Evolutionary conservation across 257 asterid species (phyloP).

Genomic region (Ajuga chamaepitys): DNA sequence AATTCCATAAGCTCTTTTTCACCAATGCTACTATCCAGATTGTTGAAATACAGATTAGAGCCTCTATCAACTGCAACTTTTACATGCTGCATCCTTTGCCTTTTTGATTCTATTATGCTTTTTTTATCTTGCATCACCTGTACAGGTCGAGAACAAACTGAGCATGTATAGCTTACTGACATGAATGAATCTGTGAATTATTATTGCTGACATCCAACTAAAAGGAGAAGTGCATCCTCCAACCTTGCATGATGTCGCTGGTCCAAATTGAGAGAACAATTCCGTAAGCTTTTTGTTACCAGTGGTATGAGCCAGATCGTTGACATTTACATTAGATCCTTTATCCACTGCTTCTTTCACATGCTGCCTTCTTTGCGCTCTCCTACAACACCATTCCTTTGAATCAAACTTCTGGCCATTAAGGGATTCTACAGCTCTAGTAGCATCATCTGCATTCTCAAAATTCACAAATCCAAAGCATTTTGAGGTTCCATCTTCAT

Average conservation of each 20-base stretch:
- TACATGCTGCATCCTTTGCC: conserved; percentile 57
- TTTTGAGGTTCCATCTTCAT: conserved; percentile 61
- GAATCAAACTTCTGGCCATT: conserved; percentile 52
- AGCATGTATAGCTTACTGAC: not conserved
- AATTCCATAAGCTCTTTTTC: conserved; percentile 75
- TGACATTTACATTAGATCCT: conserved; percentile 58
- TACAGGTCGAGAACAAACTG: not conserved
- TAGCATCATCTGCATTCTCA: conserved; percentile 77
- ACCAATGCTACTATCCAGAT: conserved; percentile 59
- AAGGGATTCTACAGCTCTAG: conserved; percentile 61
- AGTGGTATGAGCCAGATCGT: conserved; percentile 62
- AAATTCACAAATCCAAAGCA: conserved; percentile 77
- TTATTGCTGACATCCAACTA: not conserved
- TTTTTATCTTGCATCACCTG: too few relatives aligned
- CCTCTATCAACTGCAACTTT: conserved; percentile 61
- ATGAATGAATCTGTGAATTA: not conserved
- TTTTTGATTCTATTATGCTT: conserved; percentile 12
- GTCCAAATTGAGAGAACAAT: conserved; percentile 61
- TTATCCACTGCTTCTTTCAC: conserved; percentile 56
- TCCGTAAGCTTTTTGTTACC: conserved; percentile 73
- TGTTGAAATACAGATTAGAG: conserved; percentile 59
- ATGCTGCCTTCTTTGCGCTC: conserved; percentile 65
- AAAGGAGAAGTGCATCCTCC: conserved; percentile 1
- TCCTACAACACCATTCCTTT: conserved; percentile 63
- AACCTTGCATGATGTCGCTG: conserved; percentile 77